Conservation (phyloP, 495 filamentous ascomycete genomes). For the Penicillium canescens region DNA sequence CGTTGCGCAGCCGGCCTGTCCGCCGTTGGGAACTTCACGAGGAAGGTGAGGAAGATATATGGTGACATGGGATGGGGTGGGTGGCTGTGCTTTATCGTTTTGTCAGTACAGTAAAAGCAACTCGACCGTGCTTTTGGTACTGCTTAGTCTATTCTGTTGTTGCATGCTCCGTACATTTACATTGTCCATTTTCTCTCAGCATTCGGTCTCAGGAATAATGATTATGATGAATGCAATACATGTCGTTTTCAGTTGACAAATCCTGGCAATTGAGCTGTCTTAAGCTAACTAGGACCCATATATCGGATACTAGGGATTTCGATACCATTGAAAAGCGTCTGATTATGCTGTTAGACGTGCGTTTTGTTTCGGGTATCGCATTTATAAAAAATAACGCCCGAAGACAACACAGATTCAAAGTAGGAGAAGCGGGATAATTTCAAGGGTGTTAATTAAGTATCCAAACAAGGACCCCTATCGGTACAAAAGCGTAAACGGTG, state of each 20-base stretch:
- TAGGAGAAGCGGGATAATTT: neutral
- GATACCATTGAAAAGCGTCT: too few species aligned
- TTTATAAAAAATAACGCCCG: too few species aligned
- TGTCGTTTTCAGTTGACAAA: too few species aligned
- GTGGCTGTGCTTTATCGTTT: neutral
- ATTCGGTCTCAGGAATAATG: neutral
- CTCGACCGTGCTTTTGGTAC: too few species aligned
- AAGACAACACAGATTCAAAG: neutral
- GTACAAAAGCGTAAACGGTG: slow-evolving; percentile 29
- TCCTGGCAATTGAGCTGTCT: too few species aligned
- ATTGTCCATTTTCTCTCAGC: neutral
- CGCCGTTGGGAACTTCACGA: slow-evolving; percentile 16
- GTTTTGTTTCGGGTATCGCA: neutral
- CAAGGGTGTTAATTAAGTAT: slow-evolving; percentile 21
- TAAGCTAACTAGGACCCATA: too few species aligned
- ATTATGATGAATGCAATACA: neutral
- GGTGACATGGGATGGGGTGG: slow-evolving; percentile 5
- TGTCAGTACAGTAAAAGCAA: neutral
- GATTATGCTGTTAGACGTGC: too few species aligned
- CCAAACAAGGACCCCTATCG: slow-evolving; percentile 20
- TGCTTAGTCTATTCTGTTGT: neutral
- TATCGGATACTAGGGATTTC: too few species aligned
- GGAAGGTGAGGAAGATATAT: slow-evolving; percentile 12
- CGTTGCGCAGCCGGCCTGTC: slow-evolving; percentile 26
- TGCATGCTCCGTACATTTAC: neutral